Evolutionary conservation across 345 rosid species (phyloP).

Genomic region (Trapa bicornis): DNA sequence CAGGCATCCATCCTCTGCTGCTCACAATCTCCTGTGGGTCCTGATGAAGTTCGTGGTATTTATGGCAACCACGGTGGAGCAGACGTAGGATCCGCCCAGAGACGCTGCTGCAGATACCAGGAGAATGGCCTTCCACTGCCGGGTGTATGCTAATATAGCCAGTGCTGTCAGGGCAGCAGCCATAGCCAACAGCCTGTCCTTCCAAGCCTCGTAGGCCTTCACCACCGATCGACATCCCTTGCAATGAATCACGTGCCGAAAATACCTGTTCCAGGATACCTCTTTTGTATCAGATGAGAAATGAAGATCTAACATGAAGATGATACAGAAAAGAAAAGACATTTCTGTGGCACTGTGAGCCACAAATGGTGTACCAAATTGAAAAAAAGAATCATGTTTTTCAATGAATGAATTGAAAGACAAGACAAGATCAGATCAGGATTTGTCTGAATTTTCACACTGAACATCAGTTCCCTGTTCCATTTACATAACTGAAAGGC

Average conservation of each 20-base stretch:
- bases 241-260: constrained; percentile 82
- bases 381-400: neutral
- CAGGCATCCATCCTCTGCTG: neutral
- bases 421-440: no score
- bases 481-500: no score
- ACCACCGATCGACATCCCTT: constrained; percentile 53
- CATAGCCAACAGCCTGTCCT: constrained; percentile 32
- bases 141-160: constrained; percentile 52
- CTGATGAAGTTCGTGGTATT: constrained; percentile 84
- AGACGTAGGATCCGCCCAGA: constrained; percentile 49
- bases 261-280: constrained; percentile 26
- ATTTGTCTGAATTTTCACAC: no score
- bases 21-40: constrained; percentile 67
- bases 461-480: no score
- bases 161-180: constrained; percentile 36
- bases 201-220: constrained; percentile 53
- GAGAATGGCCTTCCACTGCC: constrained; percentile 64
- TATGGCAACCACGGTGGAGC: constrained; percentile 46
- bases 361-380: neutral
- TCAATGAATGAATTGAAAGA: neutral
- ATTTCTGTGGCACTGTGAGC: neutral
- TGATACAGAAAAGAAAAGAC: neutral
- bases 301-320: neutral
- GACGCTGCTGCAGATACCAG: constrained; percentile 43
- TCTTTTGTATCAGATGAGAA: neutral